Evolutionary conservation across 768 basidiomycete genomes (phyloP).

Genomic region (Boletus pseudopeckii): DNA sequence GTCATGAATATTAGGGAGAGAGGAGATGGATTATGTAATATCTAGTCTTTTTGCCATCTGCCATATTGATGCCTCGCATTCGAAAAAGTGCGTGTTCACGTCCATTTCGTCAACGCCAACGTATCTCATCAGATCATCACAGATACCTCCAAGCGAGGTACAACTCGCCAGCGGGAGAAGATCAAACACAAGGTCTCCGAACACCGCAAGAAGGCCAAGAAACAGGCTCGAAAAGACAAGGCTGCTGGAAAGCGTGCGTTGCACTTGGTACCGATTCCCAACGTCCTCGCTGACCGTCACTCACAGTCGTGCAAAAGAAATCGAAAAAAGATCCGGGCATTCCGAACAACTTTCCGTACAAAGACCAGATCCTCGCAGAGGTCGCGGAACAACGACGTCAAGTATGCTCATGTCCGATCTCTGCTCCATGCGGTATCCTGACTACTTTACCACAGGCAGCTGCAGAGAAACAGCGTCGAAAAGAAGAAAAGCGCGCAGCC

Average conservation of each 20-base stretch:
- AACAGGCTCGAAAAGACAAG: constrained; percentile 69
- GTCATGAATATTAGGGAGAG: constrained; percentile 4
- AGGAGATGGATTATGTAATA: constrained; percentile 18
- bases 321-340: constrained; percentile 83
- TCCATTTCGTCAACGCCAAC: background rate
- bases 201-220: constrained; percentile 70
- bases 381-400: constrained; percentile 75
- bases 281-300: background rate
- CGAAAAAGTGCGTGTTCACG: constrained; percentile 53
- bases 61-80: constrained; percentile 52
- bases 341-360: constrained; percentile 90
- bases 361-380: constrained; percentile 91
- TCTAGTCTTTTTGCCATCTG: background rate
- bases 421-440: background rate
- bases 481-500: constrained; percentile 58
- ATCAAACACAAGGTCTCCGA: constrained; percentile 75
- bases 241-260: constrained; percentile 79
- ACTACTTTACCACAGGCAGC: constrained; percentile 47
- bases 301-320: constrained; percentile 39
- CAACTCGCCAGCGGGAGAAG: constrained; percentile 69
- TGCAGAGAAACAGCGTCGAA: constrained; percentile 70
- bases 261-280: background rate
- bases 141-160: constrained; percentile 84
- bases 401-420: constrained; percentile 35
- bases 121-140: background rate